A percentile compares a stretch with the other conserved stretches of the same genome.
Evolutionary conservation across 2,329 filamentous ascomycete genomes (phyloP).

Genomic region (Xylariaceae sp.): DNA sequence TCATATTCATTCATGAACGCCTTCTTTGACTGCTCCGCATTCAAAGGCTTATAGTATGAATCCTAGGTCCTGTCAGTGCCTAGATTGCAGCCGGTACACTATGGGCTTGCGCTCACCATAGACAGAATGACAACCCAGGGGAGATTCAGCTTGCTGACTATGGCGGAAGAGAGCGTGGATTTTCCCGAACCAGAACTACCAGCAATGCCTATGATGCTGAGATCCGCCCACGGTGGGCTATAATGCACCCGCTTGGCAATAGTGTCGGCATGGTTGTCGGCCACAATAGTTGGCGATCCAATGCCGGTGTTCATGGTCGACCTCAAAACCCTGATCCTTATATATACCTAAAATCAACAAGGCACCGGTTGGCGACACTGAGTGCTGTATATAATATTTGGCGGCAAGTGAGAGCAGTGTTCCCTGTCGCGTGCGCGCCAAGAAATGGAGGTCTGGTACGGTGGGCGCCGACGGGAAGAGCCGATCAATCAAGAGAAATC

Average conservation of each 20-base stretch:
- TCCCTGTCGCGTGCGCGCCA: slow-evolving; percentile 14
- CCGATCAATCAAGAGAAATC: slow-evolving; percentile 1
- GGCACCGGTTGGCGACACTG: too few species aligned
- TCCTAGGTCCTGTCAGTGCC: slow-evolving; percentile 52
- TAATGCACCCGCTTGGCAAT: slow-evolving; percentile 67
- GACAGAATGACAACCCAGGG: slow-evolving; percentile 98
- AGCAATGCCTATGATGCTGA: slow-evolving; percentile 94
- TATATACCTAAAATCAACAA: too few species aligned
- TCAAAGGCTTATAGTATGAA: slow-evolving; percentile 93
- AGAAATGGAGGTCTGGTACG: slow-evolving; percentile 9
- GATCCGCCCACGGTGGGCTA: slow-evolving; percentile 90
- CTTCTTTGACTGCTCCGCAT: slow-evolving; percentile 68
- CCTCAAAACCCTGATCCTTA: too few species aligned
- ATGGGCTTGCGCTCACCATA: slow-evolving; percentile 59
- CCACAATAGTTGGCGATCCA: slow-evolving; percentile 21
- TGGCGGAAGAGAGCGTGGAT: slow-evolving; percentile 87
- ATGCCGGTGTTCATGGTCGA: slow-evolving; percentile 24
- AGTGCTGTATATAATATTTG: not conserved
- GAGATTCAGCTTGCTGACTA: slow-evolving; percentile 82
- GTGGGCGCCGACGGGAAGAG: slow-evolving; percentile 1
- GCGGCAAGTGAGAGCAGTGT: not conserved
- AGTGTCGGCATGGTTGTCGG: slow-evolving; percentile 33
- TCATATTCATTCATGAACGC: slow-evolving; percentile 93
- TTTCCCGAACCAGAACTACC: slow-evolving; percentile 95
- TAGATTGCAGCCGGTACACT: too few species aligned